phyloP scores from a whole-genome alignment of 1,284 basidiomycete genomes.

The Pholiota adiposa region DNA sequence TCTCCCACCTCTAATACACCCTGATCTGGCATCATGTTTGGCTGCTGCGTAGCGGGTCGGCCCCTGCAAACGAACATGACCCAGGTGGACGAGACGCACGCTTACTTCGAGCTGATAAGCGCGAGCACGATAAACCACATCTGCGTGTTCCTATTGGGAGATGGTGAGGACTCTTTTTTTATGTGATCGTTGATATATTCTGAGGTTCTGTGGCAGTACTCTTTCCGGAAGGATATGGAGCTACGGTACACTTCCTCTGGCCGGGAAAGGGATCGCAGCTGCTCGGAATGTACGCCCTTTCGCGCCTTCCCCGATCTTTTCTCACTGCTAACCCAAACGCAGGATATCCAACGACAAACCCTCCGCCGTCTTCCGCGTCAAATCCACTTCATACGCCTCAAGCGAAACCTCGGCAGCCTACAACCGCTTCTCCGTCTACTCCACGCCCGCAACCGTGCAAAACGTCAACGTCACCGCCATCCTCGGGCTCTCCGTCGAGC shows the following conservation, averaged over 20 bases:
- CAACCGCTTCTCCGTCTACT: slow-evolving; percentile 53
- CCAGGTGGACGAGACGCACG: slow-evolving; percentile 85
- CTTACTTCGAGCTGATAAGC: slow-evolving; percentile 77
- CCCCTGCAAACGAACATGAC: slow-evolving; percentile 75
- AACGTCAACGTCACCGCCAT: slow-evolving; percentile 69
- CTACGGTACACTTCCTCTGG: slow-evolving; percentile 90
- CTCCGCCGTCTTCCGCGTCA: slow-evolving; percentile 88
- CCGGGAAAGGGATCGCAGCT: slow-evolving; percentile 89
- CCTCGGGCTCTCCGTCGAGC: slow-evolving; percentile 75
- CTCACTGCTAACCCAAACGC: background rate
- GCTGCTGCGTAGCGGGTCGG: slow-evolving; percentile 78
- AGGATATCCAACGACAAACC: slow-evolving; percentile 93
- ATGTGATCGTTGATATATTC: slow-evolving; percentile 6
- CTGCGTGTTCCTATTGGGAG: slow-evolving; percentile 87
- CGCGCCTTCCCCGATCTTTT: background rate
- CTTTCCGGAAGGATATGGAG: slow-evolving; percentile 89
- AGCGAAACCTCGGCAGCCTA: slow-evolving; percentile 51
- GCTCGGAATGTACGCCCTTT: slow-evolving; percentile 73
- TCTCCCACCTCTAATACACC: background rate
- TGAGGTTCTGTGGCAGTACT: slow-evolving; percentile 53
- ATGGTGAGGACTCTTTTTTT: slow-evolving; percentile 49
- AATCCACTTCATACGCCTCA: slow-evolving; percentile 62
- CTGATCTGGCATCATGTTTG: slow-evolving; percentile 56
- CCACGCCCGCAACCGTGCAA: slow-evolving; percentile 29
- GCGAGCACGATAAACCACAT: slow-evolving; percentile 88